Percentiles rank a stretch among this genome's conserved stretches.
Evolutionary conservation across 2,329 filamentous ascomycete genomes (phyloP).

Genomic region (Exophiala viscosa): DNA sequence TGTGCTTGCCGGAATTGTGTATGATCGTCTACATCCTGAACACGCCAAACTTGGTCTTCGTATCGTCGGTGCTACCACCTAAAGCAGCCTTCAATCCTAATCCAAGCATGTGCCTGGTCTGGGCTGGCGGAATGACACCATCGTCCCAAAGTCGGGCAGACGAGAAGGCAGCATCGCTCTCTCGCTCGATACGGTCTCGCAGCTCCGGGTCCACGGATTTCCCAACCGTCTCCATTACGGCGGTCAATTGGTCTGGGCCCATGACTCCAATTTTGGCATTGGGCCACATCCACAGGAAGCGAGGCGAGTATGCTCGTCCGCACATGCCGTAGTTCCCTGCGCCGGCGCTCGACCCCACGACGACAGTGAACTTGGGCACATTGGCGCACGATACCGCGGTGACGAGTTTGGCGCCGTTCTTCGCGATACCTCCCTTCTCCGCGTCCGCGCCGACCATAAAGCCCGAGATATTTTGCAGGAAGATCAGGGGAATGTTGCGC

Average conservation of each 20-base stretch:
- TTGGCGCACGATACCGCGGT: constrained; percentile 91
- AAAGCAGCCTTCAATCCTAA: constrained; percentile 69
- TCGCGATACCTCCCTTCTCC: constrained; percentile 91
- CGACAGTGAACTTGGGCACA: constrained; percentile 94
- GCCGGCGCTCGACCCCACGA: constrained; percentile 88
- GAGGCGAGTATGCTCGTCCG: constrained; percentile 84
- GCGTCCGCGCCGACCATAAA: constrained; percentile 97
- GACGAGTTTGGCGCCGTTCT: constrained; percentile 95
- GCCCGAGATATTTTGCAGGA: constrained; percentile 93
- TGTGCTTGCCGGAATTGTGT: background rate
- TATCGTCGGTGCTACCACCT: constrained; percentile 60
- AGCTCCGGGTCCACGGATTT: constrained; percentile 75
- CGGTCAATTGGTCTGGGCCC: constrained; percentile 85
- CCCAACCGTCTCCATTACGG: constrained; percentile 93
- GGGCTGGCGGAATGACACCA: constrained; percentile 72
- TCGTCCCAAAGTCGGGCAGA: constrained; percentile 90
- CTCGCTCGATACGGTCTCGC: constrained; percentile 77
- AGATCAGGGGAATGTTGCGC: constrained; percentile 82
- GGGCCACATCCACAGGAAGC: constrained; percentile 95
- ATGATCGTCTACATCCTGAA: constrained; percentile 66
- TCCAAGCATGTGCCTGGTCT: constrained; percentile 69
- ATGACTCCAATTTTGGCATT: constrained; percentile 96
- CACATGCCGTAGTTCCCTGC: constrained; percentile 99
- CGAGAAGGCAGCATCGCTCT: constrained; percentile 85
- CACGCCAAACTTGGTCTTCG: constrained; percentile 69